Percentiles rank a stretch among this genome's conserved stretches.
Conservation (phyloP, 2,329 filamentous ascomycete species). For the Lachnellula willkommii region DNA sequence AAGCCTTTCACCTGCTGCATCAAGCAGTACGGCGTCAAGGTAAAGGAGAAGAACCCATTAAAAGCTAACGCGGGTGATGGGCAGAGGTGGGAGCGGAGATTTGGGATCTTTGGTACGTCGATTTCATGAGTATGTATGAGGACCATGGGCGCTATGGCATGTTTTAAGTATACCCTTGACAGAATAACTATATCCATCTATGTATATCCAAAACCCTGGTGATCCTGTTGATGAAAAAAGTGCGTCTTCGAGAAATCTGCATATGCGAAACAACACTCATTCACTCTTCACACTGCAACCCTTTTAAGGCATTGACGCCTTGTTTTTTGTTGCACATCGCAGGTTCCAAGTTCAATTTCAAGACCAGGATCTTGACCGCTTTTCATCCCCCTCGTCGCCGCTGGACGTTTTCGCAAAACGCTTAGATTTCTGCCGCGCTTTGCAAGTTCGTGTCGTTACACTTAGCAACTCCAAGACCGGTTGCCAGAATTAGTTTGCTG, state of each 20-base stretch:
- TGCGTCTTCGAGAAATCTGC: neutral
- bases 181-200: no score
- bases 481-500: no score
- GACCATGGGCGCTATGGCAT: no score
- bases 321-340: no score
- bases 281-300: neutral
- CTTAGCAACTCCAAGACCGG: no score
- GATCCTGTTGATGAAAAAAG: neutral
- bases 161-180: neutral
- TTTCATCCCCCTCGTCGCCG: no score
- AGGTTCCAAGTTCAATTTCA: no score
- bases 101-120: constrained; percentile 59
- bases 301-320: neutral
- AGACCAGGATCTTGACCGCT: no score
- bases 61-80: constrained; percentile 43
- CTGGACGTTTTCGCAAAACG: no score
- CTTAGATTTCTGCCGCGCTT: no score
- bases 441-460: no score
- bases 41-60: constrained; percentile 34
- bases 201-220: no score
- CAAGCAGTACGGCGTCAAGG: constrained; percentile 60
- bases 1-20: constrained; percentile 66
- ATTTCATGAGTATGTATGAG: constrained; percentile 36
- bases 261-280: neutral
- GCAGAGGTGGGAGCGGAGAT: constrained; percentile 56